phyloP scores from a whole-genome alignment of 2,329 filamentous ascomycete species.

The Claviceps purpurea region DNA sequence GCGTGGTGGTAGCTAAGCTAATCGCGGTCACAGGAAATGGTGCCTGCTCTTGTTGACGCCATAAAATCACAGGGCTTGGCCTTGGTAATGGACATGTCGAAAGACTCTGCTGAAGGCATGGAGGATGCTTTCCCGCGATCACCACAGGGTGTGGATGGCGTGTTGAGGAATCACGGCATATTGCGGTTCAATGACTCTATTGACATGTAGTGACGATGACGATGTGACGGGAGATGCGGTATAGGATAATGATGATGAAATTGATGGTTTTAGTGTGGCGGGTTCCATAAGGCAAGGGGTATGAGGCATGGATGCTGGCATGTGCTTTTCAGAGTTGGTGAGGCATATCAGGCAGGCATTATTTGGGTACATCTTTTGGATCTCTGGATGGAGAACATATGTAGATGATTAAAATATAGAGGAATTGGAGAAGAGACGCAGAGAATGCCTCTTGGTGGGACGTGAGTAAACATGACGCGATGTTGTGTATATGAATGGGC shows the following conservation, averaged over 20 bases:
- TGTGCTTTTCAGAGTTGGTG: neutral
- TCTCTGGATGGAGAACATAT: neutral
- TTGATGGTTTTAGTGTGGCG: too few species aligned
- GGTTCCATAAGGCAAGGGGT: neutral
- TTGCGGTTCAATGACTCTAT: slow-evolving; percentile 89
- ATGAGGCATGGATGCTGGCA: neutral
- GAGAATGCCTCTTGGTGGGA: too few species aligned
- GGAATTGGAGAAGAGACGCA: too few species aligned
- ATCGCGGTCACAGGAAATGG: slow-evolving; percentile 54
- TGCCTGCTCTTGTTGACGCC: slow-evolving; percentile 79
- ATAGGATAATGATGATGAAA: neutral
- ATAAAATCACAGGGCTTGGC: slow-evolving; percentile 92
- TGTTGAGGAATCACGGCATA: slow-evolving; percentile 75
- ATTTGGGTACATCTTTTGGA: neutral
- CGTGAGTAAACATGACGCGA: too few species aligned
- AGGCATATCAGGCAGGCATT: neutral
- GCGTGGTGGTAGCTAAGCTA: neutral
- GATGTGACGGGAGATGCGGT: neutral
- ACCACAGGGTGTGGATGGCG: slow-evolving; percentile 74
- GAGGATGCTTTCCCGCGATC: slow-evolving; percentile 44
- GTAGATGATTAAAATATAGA: neutral
- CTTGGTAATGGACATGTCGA: slow-evolving; percentile 75
- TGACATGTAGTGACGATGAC: slow-evolving; percentile 38
- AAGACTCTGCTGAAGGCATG: slow-evolving; percentile 33
- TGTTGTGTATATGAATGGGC: too few species aligned